Base-by-base conservation (phyloP, 2,329 filamentous ascomycete genomes). In the Aspergillus tanneri region DNA sequence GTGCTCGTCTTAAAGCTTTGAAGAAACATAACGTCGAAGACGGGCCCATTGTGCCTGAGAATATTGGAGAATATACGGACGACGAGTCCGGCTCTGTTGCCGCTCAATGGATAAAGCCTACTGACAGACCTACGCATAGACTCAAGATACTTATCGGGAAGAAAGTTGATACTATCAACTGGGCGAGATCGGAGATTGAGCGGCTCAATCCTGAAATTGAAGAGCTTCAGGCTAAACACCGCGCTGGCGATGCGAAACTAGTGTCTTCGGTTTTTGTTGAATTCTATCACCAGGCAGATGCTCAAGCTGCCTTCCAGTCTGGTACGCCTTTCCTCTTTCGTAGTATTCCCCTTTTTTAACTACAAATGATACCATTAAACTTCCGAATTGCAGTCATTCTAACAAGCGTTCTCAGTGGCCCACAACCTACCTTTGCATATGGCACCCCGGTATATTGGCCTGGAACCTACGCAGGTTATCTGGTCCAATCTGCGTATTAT, bases 131-230 rank as follows among this genome's bases (percentile, higher is more conserved):
- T 1, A 84, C 86, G 1, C 90, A 96, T 65, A 82, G 82, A 25
- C 73, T 85, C 46, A 88, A 86, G 65, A 77, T 79, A 5, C 68
- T 93, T 18, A 80, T 91, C 56, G 88, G 90, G 57, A 85, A 90
- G 65, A 93, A 95, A 68, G 91, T 96, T 12, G 93, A 99, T 71
- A 93, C 90, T 0, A 96, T 99, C 68, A 84, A 92, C 53, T 96
- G 88, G 87, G 87, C 84, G 54, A 87, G 93, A 43, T 76, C 78
- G 1, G 87, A 95, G 68, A 82, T 96, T 43, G 81, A 86, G 55
- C 83, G 84, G 40, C 80, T 95, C 36, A 85, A 86, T 43, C 85
- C 87, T 0, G 79, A 87, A 51, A 85, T 90, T 23, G 80, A 87
- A 41, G 76, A 80, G 34, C 78, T 83, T 19, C 88, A 93, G 66